Evolutionary conservation across 78 protist genomes (phyloP), one percentile per base, ranked within the genome.

Genomic region (Speleostelium caveatum): DNA sequence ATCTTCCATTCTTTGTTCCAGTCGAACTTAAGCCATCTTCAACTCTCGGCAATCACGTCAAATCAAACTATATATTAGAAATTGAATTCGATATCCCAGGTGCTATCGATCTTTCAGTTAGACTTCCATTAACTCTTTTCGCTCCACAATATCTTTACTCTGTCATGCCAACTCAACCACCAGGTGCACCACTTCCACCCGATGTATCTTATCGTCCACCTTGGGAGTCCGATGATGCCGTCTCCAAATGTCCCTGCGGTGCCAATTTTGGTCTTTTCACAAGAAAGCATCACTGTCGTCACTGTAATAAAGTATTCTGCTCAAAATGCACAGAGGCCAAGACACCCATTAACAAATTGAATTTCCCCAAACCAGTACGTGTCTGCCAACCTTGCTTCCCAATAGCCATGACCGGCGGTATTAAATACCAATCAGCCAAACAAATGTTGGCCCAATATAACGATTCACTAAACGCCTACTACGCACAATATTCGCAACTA

Each of bases 201-300:
- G 92, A 86, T 74, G 92, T 74, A 1, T n/a, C 42, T 0, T 86
- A 86, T 42, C 80, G 92, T 53, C 83, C 62, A 28, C 92, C 92
- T 62, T 86, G 92, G 92, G 83, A 74, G 53, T 22, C 35, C 26
- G 92, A 86, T 22, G 92, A 86, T 22, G 17, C 42, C 16, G 68
- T 24, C 8, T 51, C 58, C 1, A 12, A 62, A 4, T 87, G 94
- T 35, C 22, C 55, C 16, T 87, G 94, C 19, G 61, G 75, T 35
- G 22, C 32, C 35, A 2, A 5, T 10, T 87, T 87, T 62, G 28
- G 55, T 32, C 53, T 87, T 1, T 75, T 73, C 39, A 53, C 33
- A 7, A 83, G 94, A 32, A 72, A 72, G 33, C 94, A 87, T 78
- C 94, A 87, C 30, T 87, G 94, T 51, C 85, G 94, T 60, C 80